Evolutionary conservation across 2,329 filamentous ascomycete genomes (phyloP).

Genomic region (Exophiala xenobiotica): DNA sequence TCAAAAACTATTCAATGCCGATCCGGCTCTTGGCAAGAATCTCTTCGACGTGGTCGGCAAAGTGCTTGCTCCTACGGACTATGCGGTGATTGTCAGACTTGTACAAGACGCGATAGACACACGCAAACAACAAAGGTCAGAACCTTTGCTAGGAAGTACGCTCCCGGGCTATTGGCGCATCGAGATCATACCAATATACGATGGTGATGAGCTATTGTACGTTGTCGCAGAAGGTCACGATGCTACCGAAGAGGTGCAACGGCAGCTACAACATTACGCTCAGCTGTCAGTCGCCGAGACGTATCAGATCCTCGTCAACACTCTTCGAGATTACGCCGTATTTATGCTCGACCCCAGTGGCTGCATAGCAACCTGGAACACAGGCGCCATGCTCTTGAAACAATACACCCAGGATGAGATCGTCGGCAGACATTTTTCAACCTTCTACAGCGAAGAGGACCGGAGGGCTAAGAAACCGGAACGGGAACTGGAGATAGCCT

Average conservation of each 20-base stretch:
- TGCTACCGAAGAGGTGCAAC: constrained; percentile 35
- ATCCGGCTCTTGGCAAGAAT: constrained; percentile 38
- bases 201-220: constrained; percentile 41
- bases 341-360: constrained; percentile 60
- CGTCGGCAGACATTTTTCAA: constrained; percentile 58
- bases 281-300: constrained; percentile 53
- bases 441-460: constrained; percentile 57
- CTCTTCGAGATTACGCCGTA: constrained; percentile 62
- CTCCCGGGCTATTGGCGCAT: constrained; percentile 36
- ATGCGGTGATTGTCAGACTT: constrained; percentile 38
- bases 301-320: constrained; percentile 62
- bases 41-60: constrained; percentile 42
- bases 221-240: constrained; percentile 46
- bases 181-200: constrained; percentile 45
- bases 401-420: constrained; percentile 57
- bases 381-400: constrained; percentile 56
- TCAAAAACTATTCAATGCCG: constrained; percentile 35
- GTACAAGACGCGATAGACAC: constrained; percentile 41
- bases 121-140: constrained; percentile 37
- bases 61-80: constrained; percentile 38
- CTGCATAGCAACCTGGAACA: constrained; percentile 59
- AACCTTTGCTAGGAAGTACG: constrained; percentile 32
- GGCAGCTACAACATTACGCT: constrained; percentile 37
- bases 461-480: constrained; percentile 50
- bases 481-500: constrained; percentile 52